Evolutionary conservation across 2,329 filamentous ascomycete genomes (phyloP).

Genomic region (Lecanicillium sp.): DNA sequence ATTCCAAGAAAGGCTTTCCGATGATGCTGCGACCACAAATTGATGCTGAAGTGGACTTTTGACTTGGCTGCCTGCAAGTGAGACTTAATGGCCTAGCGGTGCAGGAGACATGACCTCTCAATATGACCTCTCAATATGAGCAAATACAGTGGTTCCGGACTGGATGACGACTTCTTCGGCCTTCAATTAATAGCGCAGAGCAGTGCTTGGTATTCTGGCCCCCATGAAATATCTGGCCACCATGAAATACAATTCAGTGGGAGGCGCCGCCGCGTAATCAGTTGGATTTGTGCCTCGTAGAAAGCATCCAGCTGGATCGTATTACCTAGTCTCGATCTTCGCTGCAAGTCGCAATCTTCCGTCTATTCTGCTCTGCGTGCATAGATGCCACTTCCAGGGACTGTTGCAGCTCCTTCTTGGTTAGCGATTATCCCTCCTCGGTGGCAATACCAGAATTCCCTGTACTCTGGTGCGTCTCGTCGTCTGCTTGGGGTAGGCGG

Average conservation of each 20-base stretch:
- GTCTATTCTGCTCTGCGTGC: not conserved
- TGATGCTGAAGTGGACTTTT: too few species aligned
- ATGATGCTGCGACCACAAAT: too few species aligned
- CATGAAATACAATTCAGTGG: not conserved
- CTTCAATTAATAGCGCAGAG: not conserved
- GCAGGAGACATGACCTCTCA: too few species aligned
- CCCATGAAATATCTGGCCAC: too few species aligned
- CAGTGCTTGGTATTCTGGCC: not conserved
- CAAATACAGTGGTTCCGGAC: not conserved
- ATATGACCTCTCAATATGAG: not conserved
- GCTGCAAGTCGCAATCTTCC: not conserved
- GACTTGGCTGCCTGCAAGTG: too few species aligned
- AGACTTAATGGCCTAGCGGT: too few species aligned
- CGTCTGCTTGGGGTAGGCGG: not conserved
- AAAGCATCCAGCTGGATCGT: not conserved
- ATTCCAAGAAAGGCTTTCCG: too few species aligned
- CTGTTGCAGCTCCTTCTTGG: conserved; percentile 1
- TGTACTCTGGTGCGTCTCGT: conserved; percentile 1
- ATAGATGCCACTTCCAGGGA: not conserved
- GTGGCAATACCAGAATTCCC: not conserved
- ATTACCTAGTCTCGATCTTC: not conserved
- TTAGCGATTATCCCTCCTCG: not conserved
- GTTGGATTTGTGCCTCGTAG: not conserved
- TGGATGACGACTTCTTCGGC: not conserved
- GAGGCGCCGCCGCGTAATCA: not conserved